A percentile compares a stretch with the other conserved stretches of the same genome.
Conservation (phyloP, 2,329 filamentous ascomycete genomes). For the Fonsecaea multimorphosa region DNA sequence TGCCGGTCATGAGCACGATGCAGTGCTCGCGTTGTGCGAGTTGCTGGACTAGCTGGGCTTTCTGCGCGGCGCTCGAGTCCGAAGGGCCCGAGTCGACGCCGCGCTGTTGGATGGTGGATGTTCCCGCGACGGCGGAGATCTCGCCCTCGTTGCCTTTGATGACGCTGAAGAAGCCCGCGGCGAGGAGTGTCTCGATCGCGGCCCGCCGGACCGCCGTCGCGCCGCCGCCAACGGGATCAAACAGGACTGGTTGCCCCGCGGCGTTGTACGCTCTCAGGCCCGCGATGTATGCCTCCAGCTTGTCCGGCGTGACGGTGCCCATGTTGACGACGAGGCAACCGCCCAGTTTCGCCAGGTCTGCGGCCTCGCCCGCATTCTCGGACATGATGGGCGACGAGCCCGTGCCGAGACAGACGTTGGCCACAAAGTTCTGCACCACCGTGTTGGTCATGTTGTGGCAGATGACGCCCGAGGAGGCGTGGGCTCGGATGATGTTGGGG, state of each 20-base stretch:
- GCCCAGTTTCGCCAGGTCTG: conserved; percentile 76
- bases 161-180: conserved; percentile 77
- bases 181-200: conserved; percentile 73
- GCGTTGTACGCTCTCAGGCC: conserved; percentile 83
- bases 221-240: conserved; percentile 90
- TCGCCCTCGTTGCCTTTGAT: conserved; percentile 96
- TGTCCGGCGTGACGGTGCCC: conserved; percentile 84
- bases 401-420: conserved; percentile 80
- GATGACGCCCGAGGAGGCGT: conserved; percentile 71
- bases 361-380: conserved; percentile 80
- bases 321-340: conserved; percentile 90
- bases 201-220: conserved; percentile 76
- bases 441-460: conserved; percentile 98
- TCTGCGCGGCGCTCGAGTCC: conserved; percentile 59
- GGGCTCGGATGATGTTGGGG: conserved; percentile 61
- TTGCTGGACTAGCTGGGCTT: conserved; percentile 66
- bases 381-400: conserved; percentile 95
- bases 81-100: conserved; percentile 80
- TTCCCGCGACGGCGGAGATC: conserved; percentile 73
- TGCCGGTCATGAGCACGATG: conserved; percentile 82
- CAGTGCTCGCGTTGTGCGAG: conserved; percentile 72
- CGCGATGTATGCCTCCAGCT: conserved; percentile 71
- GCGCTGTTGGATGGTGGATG: conserved; percentile 66
- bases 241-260: conserved; percentile 74
- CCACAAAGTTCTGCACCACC: conserved; percentile 93